phyloP scores from a whole-genome alignment of 441 rosid species.

The Dalechampia spathulata region DNA sequence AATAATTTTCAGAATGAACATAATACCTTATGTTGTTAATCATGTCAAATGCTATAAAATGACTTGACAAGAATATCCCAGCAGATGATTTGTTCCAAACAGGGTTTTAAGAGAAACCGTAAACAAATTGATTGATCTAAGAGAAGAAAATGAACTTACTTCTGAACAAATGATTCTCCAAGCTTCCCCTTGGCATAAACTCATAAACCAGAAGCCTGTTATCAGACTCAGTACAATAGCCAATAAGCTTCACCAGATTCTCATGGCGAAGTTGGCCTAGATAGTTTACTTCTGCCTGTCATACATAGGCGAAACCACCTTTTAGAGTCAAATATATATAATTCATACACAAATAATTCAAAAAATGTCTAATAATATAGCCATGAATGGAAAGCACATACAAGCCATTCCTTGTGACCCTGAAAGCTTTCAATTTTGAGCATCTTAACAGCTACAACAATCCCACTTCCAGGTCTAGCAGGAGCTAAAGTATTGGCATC shows the following conservation, averaged over 20 bases:
- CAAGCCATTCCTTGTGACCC: slow-evolving; percentile 95
- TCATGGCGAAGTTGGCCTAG: slow-evolving; percentile 71
- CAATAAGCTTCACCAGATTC: slow-evolving; percentile 64
- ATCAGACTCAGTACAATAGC: slow-evolving; percentile 75
- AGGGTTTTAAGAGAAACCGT: too few relatives aligned
- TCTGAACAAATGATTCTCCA: slow-evolving; percentile 74
- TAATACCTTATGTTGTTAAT: too few relatives aligned
- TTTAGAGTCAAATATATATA: not conserved
- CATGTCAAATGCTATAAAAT: too few relatives aligned
- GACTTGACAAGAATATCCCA: too few relatives aligned
- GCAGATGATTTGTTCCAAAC: too few relatives aligned
- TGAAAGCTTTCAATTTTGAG: slow-evolving; percentile 76
- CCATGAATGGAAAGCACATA: slow-evolving; percentile 21
- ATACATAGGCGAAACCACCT: slow-evolving; percentile 11
- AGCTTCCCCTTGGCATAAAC: slow-evolving; percentile 81
- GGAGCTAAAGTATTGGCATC: slow-evolving; percentile 60
- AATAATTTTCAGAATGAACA: too few relatives aligned
- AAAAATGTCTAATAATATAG: too few relatives aligned
- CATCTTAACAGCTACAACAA: slow-evolving; percentile 71
- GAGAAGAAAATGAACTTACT: too few relatives aligned
- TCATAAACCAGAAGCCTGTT: slow-evolving; percentile 78
- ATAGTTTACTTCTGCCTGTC: slow-evolving; percentile 75
- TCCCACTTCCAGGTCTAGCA: slow-evolving; percentile 75
- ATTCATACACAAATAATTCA: not conserved
- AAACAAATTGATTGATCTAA: too few relatives aligned